Base-by-base conservation (phyloP, 2,329 filamentous ascomycete genomes). In the Penicillium griseofulvum region DNA sequence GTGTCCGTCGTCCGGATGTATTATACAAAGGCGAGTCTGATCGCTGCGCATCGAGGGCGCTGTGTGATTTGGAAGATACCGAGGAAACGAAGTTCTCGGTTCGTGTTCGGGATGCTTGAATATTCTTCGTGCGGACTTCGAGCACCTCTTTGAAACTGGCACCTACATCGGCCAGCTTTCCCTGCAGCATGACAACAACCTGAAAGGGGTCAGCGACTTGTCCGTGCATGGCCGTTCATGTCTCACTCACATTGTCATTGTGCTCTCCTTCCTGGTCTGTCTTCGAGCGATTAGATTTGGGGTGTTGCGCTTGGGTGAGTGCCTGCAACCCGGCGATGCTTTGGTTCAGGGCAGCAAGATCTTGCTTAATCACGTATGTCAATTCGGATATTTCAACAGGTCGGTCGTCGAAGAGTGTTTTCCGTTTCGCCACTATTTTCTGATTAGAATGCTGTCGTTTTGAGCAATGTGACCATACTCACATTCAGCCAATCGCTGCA, bases 301-400 rank as follows among this genome's bases (percentile, higher is more conserved):
- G 88, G 65, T 93, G 88, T 73, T 92, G 87, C 56, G 89, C 83
- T 51, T 87, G 84, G 14, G 91, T 88, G 43, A 97, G 81, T 7
- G 82, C 78, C 70, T 96, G 90, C n/a, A 99, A 80, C 10, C 82
- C 81, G 43, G 89, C 88, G 65, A 97, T 97, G 70, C 96, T 89
- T 63, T 91, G 86, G 75, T 97, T 97, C 55, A 90, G 74, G 5
- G 82, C 86, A 1, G 91, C 90, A 49, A 97, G 84, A 69, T 97
- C 93, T 80, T 97, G 93, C 78, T 97, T 97, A 80, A 97, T 97
- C 70, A 97, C 89, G 69, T 92, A 97, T 8, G 92, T 97, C 72
- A 97, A 85, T 75, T 97, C 91, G 73, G 94, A 94, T 73, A 97
- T 97, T 76, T 99, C 94, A 52, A 97, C 90, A 0, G 94, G 91